Evolutionary conservation across 179 eudicot species (phyloP).

Genomic region (Gypsophila paniculata): DNA sequence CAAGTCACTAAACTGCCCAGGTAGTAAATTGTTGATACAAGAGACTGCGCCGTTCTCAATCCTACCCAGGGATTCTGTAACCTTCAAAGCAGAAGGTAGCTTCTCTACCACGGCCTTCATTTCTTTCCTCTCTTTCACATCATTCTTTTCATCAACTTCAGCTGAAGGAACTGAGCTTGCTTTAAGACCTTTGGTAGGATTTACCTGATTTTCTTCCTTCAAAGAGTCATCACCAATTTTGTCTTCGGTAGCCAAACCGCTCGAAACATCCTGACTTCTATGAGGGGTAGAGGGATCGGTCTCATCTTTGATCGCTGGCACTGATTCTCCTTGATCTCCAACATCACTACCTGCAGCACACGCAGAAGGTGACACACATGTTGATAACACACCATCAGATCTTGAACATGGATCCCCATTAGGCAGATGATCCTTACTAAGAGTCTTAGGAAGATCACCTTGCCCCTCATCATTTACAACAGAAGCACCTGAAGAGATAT

Average conservation of each 20-base stretch:
- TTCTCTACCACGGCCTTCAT: neutral
- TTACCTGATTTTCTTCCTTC: conserved; percentile 18
- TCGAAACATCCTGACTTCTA: neutral
- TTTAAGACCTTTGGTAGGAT: neutral
- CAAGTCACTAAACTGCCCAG: conserved; percentile 17
- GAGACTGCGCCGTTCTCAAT: conserved; percentile 13
- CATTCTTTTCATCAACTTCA: conserved; percentile 14
- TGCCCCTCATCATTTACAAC: neutral
- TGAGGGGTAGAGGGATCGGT: neutral
- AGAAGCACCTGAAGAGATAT: conserved; percentile 7
- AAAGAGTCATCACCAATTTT: conserved; percentile 8
- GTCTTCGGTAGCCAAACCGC: neutral
- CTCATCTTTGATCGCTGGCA: conserved; percentile 12
- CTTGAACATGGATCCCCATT: conserved; percentile 10
- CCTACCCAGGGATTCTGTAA: conserved; percentile 13
- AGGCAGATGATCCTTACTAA: conserved; percentile 8
- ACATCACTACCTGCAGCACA: conserved; percentile 3
- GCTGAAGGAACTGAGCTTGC: conserved; percentile 3
- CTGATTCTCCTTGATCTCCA: conserved; percentile 1
- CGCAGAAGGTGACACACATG: neutral
- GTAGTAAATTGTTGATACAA: conserved; percentile 8
- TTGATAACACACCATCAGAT: conserved; percentile 14
- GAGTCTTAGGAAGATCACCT: neutral
- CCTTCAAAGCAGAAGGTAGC: neutral
- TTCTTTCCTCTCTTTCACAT: conserved; percentile 3